Conservation (phyloP, 2,329 filamentous ascomycete genomes). For the Alternaria novae-zelandiae region DNA sequence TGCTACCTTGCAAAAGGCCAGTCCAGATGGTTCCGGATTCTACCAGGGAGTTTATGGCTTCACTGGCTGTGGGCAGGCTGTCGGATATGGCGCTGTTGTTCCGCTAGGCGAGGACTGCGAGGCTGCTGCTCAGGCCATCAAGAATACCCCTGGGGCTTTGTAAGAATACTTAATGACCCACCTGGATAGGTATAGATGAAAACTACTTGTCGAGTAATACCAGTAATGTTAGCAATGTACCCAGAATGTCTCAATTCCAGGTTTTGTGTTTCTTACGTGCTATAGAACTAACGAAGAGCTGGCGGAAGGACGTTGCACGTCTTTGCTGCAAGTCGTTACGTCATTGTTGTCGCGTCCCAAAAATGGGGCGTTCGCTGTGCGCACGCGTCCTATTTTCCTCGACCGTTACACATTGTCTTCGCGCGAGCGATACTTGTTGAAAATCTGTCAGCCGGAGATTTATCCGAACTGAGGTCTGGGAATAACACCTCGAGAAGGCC, state of each 20-base stretch:
- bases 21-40: slow-evolving; percentile 3
- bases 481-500: neutral
- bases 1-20: slow-evolving; percentile 6
- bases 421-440: neutral
- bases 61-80: slow-evolving; percentile 16
- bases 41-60: slow-evolving; percentile 11
- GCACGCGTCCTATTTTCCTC: neutral
- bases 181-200: neutral
- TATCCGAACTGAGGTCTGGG: neutral
- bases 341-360: neutral
- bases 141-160: slow-evolving; percentile 10
- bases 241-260: neutral
- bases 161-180: neutral
- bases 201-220: neutral
- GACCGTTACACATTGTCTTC: neutral
- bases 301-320: neutral
- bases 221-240: neutral
- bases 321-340: neutral
- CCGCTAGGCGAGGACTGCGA: slow-evolving; percentile 17
- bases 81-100: slow-evolving; percentile 12
- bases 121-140: slow-evolving; percentile 5
- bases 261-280: neutral
- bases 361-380: neutral
- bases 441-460: neutral
- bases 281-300: neutral